These are phyloP conservation scores for Uronychia setigera DNA, from an alignment of 73 alveolate genomes.

Conservation along the genomic window DNA sequence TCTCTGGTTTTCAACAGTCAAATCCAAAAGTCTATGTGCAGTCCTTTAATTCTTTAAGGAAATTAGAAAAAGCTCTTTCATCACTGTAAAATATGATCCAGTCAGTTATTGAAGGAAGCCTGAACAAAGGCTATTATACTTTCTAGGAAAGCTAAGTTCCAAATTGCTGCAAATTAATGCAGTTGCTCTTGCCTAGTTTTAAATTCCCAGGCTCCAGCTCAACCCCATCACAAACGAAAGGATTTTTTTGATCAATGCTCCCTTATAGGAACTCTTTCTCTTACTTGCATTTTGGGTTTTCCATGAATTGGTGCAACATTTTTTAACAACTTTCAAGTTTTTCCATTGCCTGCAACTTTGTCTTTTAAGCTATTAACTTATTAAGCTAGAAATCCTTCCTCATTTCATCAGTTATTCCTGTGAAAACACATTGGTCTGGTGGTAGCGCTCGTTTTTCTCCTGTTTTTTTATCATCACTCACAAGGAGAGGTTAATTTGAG, in stretches of 20 bases:
- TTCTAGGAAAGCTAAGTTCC: not conserved
- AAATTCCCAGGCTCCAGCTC: not conserved
- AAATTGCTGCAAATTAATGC: not conserved
- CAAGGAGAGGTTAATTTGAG: slow-evolving; percentile 68
- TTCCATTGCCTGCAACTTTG: not conserved
- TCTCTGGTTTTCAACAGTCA: no score
- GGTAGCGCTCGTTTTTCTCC: slow-evolving; percentile 53
- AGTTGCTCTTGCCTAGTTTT: not conserved
- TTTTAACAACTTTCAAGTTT: not conserved
- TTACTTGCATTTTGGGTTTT: no score
- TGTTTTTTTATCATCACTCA: slow-evolving; percentile 55
- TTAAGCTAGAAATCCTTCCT: not conserved
- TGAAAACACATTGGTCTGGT: slow-evolving; percentile 74
- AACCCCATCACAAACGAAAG: not conserved
- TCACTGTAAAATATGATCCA: not conserved
- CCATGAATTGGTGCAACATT: no score
- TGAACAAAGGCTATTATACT: not conserved
- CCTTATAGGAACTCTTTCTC: no score
- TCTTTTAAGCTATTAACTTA: not conserved
- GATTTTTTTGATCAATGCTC: no score
- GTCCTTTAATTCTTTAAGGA: no score
- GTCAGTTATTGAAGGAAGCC: not conserved
- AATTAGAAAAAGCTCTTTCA: not conserved
- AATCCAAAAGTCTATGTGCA: no score
- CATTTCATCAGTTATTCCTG: slow-evolving; percentile 69